Evolutionary conservation across 169 alveolate genomes (phyloP), one percentile per base, ranked within the genome.

Genomic region (Eimeria necatrix): DNA sequence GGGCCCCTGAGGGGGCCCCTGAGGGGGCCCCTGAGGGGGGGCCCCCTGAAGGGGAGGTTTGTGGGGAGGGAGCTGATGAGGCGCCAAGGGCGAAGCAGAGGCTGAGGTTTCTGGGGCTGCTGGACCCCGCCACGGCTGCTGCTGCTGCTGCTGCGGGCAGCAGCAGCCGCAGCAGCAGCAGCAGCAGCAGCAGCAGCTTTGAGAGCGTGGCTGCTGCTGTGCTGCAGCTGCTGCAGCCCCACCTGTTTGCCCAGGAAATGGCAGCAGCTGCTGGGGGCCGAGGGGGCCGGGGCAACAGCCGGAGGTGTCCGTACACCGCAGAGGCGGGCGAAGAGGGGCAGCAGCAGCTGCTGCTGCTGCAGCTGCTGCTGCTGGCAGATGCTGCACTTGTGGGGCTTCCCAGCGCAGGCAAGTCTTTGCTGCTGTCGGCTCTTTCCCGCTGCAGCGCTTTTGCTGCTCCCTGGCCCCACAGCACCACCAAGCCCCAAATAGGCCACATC

Each of bases 401-500:
- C 41, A 90, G 71, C 71, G 76, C 94, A 9, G 94, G 94, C 53
- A 90, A 90, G 64, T 61, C 94, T n/a, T 20, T 53, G 76, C 32
- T 90, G 32, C 94, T 90, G n/a, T 51, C 94, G 41, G 94, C 94
- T 1, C 88, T 90, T 46, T 20, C 94, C 22, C 56, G 91, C 60
- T 80, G 81, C 70, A 12, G 60, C 78, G 48, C 96, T 3, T 84
- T 95, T 60, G 81, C 90, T 12, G 96, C 95, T 12, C 91, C 95
- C 16, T 94, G 70, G 83, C 94, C 91, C 20, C 90, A 60, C 68
- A 68, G 93, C 46, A 94, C 96, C 41, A 89, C 88, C 32, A 78
- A 74, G 14, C 96, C 96, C 0, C 81, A 89, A 20, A 85, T 89
- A 6, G 93, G 95, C 12, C 59, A 51, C 18, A 9, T 94, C 53